phyloP scores from a whole-genome alignment of 495 filamentous ascomycete species.

The Pyrenula aspistea region DNA sequence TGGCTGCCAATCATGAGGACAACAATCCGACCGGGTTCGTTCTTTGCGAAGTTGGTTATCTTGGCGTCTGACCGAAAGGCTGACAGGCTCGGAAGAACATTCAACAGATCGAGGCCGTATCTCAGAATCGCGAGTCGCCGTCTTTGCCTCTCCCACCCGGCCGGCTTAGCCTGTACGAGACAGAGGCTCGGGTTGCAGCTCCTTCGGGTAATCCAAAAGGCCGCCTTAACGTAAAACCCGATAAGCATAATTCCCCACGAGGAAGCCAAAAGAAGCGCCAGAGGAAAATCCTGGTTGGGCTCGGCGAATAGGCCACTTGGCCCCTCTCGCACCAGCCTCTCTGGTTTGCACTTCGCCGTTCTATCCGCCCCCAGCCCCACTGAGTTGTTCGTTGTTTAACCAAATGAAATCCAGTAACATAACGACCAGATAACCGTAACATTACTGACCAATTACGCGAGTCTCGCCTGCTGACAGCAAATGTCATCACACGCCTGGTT shows the following conservation, averaged over 20 bases:
- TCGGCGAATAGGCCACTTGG: neutral
- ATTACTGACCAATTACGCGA: too few relatives aligned
- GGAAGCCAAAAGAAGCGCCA: neutral
- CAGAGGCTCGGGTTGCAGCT: neutral
- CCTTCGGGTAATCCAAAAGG: constrained; percentile 49
- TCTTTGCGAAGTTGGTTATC: neutral
- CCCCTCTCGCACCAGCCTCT: neutral
- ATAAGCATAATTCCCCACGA: constrained; percentile 62
- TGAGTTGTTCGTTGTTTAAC: too few relatives aligned
- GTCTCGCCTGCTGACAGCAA: too few relatives aligned
- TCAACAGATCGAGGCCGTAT: neutral
- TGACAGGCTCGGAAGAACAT: neutral
- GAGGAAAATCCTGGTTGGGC: neutral
- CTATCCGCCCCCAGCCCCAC: neutral
- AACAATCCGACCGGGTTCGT: too few relatives aligned
- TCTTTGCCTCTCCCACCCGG: too few relatives aligned
- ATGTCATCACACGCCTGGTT: too few relatives aligned
- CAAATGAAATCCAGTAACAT: too few relatives aligned
- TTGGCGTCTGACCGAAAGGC: neutral
- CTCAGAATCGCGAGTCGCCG: too few relatives aligned
- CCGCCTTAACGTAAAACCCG: constrained; percentile 76
- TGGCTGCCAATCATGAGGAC: too few relatives aligned
- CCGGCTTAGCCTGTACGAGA: neutral
- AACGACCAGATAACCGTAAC: too few relatives aligned
- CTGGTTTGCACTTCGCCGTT: neutral